phyloP scores from a whole-genome alignment of 2,329 filamentous ascomycete species.

The Decorospora gaudefroyi region DNA sequence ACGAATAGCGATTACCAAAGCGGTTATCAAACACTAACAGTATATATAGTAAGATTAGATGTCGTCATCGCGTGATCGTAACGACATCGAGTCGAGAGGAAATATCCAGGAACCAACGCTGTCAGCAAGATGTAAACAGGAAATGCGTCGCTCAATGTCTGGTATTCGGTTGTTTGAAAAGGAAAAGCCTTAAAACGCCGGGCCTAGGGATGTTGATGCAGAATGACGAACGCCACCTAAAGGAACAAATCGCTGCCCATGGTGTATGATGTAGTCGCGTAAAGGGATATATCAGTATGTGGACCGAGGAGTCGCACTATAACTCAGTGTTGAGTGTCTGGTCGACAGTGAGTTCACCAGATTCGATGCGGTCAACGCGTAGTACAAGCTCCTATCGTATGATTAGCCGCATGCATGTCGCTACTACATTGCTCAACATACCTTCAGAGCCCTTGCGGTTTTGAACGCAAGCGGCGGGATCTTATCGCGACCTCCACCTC shows the following conservation, averaged over 20 bases:
- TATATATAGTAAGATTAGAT: constrained; percentile 13
- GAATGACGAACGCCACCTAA: not conserved
- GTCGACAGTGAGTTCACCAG: constrained; percentile 45
- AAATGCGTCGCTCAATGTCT: not conserved
- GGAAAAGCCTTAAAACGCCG: not conserved
- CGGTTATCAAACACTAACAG: constrained; percentile 22
- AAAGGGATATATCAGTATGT: constrained; percentile 2
- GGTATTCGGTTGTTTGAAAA: not conserved
- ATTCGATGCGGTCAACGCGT: constrained; percentile 49
- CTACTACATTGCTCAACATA: constrained; percentile 1
- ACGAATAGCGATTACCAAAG: no score
- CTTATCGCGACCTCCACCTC: constrained; percentile 63
- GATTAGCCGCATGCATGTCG: constrained; percentile 16
- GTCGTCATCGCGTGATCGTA: constrained; percentile 10
- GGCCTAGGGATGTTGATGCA: not conserved
- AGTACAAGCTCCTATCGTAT: constrained; percentile 47
- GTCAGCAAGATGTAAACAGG: not conserved
- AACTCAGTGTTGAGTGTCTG: constrained; percentile 41
- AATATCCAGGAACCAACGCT: constrained; percentile 14
- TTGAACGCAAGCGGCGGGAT: constrained; percentile 86
- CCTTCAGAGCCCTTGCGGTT: constrained; percentile 80
- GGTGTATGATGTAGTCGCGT: not conserved
- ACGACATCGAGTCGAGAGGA: constrained; percentile 2
- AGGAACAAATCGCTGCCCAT: not conserved
- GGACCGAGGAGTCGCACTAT: constrained; percentile 15